phyloP scores from a whole-genome alignment of 2,329 filamentous ascomycete species.

The Penicillium sp. region DNA sequence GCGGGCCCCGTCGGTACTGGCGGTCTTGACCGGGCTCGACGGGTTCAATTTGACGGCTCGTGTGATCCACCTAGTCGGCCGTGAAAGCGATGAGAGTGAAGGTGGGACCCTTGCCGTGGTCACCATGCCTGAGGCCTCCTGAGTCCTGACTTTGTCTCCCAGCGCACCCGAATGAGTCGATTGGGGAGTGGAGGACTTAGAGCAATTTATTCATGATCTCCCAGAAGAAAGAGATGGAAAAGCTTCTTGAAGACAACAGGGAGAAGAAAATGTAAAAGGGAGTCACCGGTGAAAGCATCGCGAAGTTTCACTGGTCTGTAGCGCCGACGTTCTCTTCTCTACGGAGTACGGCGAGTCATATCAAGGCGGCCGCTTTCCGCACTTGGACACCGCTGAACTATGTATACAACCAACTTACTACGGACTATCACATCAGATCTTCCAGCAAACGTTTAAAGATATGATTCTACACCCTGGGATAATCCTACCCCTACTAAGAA shows the following conservation, averaged over 20 bases:
- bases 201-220: slow-evolving; percentile 15
- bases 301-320: slow-evolving; percentile 23
- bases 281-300: slow-evolving; percentile 15
- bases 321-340: slow-evolving; percentile 22
- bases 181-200: background rate
- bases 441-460: no score
- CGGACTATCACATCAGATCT: no score
- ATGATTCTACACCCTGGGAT: no score
- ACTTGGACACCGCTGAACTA: background rate
- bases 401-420: no score
- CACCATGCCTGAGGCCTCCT: slow-evolving; percentile 35
- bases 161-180: slow-evolving; percentile 13
- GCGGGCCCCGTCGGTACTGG: slow-evolving; percentile 10
- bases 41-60: background rate
- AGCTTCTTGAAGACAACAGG: background rate
- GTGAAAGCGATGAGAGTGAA: slow-evolving; percentile 21
- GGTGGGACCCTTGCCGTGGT: slow-evolving; percentile 26
- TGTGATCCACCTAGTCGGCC: slow-evolving; percentile 25
- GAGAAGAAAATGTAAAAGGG: slow-evolving; percentile 1
- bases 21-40: background rate
- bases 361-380: slow-evolving; percentile 8
- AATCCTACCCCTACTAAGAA: no score
- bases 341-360: slow-evolving; percentile 15
- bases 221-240: slow-evolving; percentile 5
- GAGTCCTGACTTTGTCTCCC: slow-evolving; percentile 23